Percentiles rank a stretch among this genome's conserved stretches.
Evolutionary conservation across 305 asterid genomes (phyloP).

Genomic region (Solanum hybrid): DNA sequence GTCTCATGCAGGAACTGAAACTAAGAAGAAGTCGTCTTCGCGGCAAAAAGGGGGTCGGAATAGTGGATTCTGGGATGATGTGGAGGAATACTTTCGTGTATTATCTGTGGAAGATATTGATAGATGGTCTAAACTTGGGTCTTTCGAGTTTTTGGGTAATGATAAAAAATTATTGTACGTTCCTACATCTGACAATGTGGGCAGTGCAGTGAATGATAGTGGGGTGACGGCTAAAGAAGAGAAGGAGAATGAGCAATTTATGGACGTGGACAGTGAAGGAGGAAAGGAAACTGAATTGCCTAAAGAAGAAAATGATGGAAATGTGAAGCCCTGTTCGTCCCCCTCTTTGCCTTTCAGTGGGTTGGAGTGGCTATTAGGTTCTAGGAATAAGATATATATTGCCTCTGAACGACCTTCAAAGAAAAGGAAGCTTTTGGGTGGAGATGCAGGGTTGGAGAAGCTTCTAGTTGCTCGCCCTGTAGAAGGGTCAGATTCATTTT

Average conservation of each 20-base stretch:
- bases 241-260: conserved; percentile 31
- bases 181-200: conserved; percentile 32
- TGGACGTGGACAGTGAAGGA: conserved; percentile 48
- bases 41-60: conserved; percentile 41
- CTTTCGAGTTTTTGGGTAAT: conserved; percentile 21
- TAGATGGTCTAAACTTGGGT: conserved; percentile 36
- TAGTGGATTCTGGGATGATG: conserved; percentile 56
- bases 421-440: conserved; percentile 85
- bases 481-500: conserved; percentile 54
- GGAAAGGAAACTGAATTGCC: conserved; percentile 16
- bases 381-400: conserved; percentile 74
- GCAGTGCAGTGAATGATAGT: conserved; percentile 6
- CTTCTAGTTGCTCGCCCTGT: conserved; percentile 69
- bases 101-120: conserved; percentile 56
- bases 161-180: conserved; percentile 39
- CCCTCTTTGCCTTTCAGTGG: conserved; percentile 37
- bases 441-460: conserved; percentile 90
- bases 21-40: conserved; percentile 33
- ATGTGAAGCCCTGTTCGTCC: conserved; percentile 9
- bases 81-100: conserved; percentile 80
- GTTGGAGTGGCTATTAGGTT: conserved; percentile 95
- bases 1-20: conserved; percentile 56
- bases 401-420: conserved; percentile 84
- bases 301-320: conserved; percentile 17
- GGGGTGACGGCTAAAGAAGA: conserved; percentile 23